phyloP scores from a whole-genome alignment of 352 stramenopile species.

The Pythium vanterpoolii region DNA sequence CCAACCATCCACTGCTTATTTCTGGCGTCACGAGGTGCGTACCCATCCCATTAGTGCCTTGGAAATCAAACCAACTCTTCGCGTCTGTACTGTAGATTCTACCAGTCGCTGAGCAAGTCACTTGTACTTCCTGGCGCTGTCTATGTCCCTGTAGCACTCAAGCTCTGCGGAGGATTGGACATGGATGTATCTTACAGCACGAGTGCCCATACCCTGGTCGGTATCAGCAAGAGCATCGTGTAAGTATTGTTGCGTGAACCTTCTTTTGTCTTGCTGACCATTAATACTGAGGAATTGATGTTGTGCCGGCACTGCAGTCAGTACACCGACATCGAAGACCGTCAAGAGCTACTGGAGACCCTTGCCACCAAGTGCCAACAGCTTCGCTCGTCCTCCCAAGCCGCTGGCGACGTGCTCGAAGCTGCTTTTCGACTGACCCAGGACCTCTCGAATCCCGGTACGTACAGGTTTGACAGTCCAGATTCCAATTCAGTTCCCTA shows the following conservation, averaged over 20 bases:
- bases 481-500: background rate
- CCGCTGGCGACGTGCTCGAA: constrained; percentile 53
- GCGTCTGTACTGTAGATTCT: constrained; percentile 37
- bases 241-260: constrained; percentile 21
- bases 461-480: background rate
- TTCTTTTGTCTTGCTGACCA: constrained; percentile 3
- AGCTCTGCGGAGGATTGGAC: constrained; percentile 48
- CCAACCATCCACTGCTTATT: constrained; percentile 57
- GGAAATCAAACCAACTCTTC: background rate
- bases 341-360: constrained; percentile 32
- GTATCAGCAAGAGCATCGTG: constrained; percentile 50
- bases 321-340: constrained; percentile 54
- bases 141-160: constrained; percentile 41
- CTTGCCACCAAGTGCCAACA: constrained; percentile 11
- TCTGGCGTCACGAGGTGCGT: constrained; percentile 50
- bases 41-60: background rate
- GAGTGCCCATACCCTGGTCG: constrained; percentile 45
- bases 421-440: constrained; percentile 51
- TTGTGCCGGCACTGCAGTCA: constrained; percentile 40
- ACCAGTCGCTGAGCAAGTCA: constrained; percentile 51
- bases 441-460: constrained; percentile 49
- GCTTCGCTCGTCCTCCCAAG: background rate
- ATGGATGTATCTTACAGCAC: constrained; percentile 40
- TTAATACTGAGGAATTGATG: background rate
- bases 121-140: constrained; percentile 46